Conservation (phyloP, 2,329 filamentous ascomycete species). For the Mycogone perniciosa region DNA sequence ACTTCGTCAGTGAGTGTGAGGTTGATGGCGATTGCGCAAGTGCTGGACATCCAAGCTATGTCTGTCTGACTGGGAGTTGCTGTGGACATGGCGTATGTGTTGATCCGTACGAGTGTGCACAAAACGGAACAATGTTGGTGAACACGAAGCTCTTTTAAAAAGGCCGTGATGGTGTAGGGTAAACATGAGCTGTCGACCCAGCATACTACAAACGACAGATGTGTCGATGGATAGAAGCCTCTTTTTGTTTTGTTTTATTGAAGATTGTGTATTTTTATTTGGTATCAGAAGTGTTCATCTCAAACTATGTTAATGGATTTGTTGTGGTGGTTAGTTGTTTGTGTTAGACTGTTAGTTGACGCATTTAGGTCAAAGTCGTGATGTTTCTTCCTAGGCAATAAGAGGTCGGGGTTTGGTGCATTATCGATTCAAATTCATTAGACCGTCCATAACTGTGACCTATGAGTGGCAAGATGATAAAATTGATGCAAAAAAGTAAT, state of each 20-base stretch:
- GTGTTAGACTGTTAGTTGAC: too few species aligned
- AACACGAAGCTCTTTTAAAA: slow-evolving; percentile 12
- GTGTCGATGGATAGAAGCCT: too few species aligned
- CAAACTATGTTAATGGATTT: not conserved
- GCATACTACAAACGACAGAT: too few species aligned
- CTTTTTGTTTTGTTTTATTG: too few species aligned
- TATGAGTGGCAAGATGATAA: not conserved
- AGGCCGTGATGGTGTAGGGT: not conserved
- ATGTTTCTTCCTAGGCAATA: too few species aligned
- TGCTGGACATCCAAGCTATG: slow-evolving; percentile 19
- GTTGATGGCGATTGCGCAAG: slow-evolving; percentile 23
- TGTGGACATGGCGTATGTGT: slow-evolving; percentile 31
- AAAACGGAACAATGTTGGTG: slow-evolving; percentile 26
- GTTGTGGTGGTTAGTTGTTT: not conserved
- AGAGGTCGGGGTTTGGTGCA: not conserved
- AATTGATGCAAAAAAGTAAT: not conserved
- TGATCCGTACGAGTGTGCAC: slow-evolving; percentile 31
- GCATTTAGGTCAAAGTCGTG: too few species aligned
- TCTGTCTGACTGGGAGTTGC: slow-evolving; percentile 31
- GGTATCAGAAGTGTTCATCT: too few species aligned
- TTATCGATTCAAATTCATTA: not conserved
- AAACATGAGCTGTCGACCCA: too few species aligned
- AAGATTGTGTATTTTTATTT: too few species aligned
- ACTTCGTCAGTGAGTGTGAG: slow-evolving; percentile 23
- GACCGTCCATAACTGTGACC: too few species aligned